These are phyloP conservation scores for Pseudonitzschia delicatissima DNA, from an alignment of 108 stramenopile species.

Conservation along the genomic window DNA sequence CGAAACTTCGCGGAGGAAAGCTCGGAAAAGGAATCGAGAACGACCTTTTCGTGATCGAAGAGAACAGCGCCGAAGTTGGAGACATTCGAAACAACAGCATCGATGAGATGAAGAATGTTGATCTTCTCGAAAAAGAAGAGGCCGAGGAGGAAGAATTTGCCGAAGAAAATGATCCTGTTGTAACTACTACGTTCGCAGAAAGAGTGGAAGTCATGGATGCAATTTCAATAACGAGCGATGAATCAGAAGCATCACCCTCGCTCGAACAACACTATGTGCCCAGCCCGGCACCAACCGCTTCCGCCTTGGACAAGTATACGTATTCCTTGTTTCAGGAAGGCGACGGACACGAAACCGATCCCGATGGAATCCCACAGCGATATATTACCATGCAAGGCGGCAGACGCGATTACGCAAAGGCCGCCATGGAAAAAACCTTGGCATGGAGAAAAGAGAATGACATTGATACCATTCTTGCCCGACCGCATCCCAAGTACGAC, in stretches of 20 bases:
- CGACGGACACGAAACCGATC: conserved; percentile 63
- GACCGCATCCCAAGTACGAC: conserved; percentile 68
- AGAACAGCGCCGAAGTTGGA: neutral
- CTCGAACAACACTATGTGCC: neutral
- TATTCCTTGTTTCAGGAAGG: conserved; percentile 36
- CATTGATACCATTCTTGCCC: conserved; percentile 54
- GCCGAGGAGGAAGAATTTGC: neutral
- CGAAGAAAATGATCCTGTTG: neutral
- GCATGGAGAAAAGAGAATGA: conserved; percentile 54
- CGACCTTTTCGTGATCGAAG: neutral
- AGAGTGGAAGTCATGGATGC: neutral
- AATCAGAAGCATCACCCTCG: neutral
- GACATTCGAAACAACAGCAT: neutral
- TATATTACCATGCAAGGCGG: conserved; percentile 67
- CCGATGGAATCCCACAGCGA: conserved; percentile 67
- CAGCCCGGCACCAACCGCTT: neutral
- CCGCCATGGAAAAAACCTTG: conserved; percentile 45
- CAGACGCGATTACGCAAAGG: conserved; percentile 52
- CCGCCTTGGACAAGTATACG: neutral
- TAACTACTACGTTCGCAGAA: neutral
- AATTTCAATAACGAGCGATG: neutral
- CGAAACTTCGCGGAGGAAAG: conserved; percentile 16
- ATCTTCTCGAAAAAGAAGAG: neutral
- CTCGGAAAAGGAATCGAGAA: neutral
- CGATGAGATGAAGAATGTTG: neutral